Conservation (phyloP, 2,329 filamentous ascomycete genomes). For the Fusarium sp. region DNA sequence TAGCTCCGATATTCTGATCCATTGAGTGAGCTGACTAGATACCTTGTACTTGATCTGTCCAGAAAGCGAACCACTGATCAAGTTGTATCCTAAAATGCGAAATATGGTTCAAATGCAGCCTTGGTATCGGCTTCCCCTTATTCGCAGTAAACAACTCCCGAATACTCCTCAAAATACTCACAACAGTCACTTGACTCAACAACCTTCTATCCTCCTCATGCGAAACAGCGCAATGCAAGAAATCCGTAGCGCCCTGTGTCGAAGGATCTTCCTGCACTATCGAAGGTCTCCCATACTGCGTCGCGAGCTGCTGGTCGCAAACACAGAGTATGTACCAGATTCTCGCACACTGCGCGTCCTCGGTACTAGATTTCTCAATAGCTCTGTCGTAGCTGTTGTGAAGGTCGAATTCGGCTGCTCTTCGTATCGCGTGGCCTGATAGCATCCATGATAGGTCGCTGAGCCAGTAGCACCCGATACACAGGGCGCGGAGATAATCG, state of each 20-base stretch:
- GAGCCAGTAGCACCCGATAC: slow-evolving; percentile 69
- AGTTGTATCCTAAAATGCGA: slow-evolving; percentile 45
- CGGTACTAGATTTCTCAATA: slow-evolving; percentile 43
- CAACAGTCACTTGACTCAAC: slow-evolving; percentile 64
- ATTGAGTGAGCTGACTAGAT: neutral
- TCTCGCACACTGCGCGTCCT: slow-evolving; percentile 59
- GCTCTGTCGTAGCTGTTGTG: slow-evolving; percentile 51
- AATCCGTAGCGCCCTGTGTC: slow-evolving; percentile 63
- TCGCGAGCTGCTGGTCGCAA: slow-evolving; percentile 69
- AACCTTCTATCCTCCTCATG: slow-evolving; percentile 64
- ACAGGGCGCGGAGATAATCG: slow-evolving; percentile 67
- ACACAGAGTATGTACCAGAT: slow-evolving; percentile 69
- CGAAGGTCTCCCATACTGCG: slow-evolving; percentile 65
- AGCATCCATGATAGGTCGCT: slow-evolving; percentile 69
- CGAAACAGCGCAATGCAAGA: slow-evolving; percentile 58
- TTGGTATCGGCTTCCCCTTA: slow-evolving; percentile 59
- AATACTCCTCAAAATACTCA: slow-evolving; percentile 65
- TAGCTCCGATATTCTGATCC: neutral
- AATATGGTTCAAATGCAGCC: slow-evolving; percentile 60
- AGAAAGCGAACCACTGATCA: slow-evolving; percentile 48
- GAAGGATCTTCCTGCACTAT: slow-evolving; percentile 65
- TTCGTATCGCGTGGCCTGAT: slow-evolving; percentile 60
- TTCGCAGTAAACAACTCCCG: slow-evolving; percentile 65
- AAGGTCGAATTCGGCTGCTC: slow-evolving; percentile 57
- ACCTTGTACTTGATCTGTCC: slow-evolving; percentile 45